A percentile compares a stretch with the other conserved stretches of the same genome.
These are phyloP conservation scores for Alliaria petiolata DNA, from an alignment of 345 rosid species.

Conservation along the genomic window DNA sequence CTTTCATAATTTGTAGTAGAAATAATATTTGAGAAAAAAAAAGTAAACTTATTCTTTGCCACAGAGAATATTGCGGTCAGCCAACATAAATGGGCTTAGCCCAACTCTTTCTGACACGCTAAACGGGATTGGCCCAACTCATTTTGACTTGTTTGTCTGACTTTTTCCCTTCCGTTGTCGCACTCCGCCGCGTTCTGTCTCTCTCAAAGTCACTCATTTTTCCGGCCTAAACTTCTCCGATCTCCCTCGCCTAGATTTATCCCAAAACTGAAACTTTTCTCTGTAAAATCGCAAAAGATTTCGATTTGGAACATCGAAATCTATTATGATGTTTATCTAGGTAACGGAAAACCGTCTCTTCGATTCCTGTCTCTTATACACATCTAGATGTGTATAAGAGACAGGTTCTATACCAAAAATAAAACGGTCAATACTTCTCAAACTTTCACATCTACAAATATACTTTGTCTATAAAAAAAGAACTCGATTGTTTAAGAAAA, in stretches of 20 bases:
- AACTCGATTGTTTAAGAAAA: too few species aligned
- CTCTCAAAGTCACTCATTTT: neutral
- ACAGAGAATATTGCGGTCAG: too few species aligned
- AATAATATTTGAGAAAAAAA: too few species aligned
- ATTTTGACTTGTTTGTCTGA: neutral
- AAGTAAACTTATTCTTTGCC: too few species aligned
- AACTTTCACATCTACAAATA: too few species aligned
- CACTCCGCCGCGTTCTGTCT: constrained; percentile 1
- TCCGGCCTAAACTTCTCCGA: neutral
- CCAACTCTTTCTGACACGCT: neutral
- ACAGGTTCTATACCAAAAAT: too few species aligned
- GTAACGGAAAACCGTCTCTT: neutral
- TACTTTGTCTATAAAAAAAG: too few species aligned
- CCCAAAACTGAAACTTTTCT: neutral
- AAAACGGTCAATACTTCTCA: too few species aligned
- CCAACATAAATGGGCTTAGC: too few species aligned
- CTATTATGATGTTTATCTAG: neutral
- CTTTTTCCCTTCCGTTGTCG: neutral
- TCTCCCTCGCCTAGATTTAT: neutral
- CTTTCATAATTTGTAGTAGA: too few species aligned
- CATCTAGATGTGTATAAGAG: too few species aligned
- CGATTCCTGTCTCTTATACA: too few species aligned
- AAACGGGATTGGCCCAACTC: constrained; percentile 6
- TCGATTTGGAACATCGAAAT: neutral
- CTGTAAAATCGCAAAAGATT: neutral